These are phyloP conservation scores for Solanum bulbocastanum DNA, from an alignment of 257 asterid species.

Conservation along the genomic window DNA sequence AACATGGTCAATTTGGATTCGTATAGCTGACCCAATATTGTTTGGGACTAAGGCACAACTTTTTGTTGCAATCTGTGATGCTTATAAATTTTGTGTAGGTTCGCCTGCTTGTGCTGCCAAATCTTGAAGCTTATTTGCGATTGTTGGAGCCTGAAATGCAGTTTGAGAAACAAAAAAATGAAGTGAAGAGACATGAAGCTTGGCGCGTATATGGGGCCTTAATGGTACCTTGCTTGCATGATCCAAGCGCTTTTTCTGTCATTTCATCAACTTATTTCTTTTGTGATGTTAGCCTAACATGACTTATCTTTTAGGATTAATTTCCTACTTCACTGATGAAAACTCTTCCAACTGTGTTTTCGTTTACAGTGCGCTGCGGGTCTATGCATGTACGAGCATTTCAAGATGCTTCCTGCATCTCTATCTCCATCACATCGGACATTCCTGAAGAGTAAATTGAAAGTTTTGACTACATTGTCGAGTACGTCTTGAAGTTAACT, in stretches of 20 bases:
- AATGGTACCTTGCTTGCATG: conserved; percentile 36
- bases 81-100: conserved; percentile 36
- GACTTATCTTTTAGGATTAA: neutral
- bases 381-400: conserved; percentile 54
- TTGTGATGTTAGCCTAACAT: neutral
- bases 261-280: neutral
- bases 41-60: neutral
- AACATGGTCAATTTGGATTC: neutral
- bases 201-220: conserved; percentile 96
- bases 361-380: conserved; percentile 77
- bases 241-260: neutral
- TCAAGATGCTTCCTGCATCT: conserved; percentile 63
- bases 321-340: neutral
- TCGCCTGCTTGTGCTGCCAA: conserved; percentile 70
- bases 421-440: conserved; percentile 36
- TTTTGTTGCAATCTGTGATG: neutral
- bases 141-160: conserved; percentile 97
- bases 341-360: neutral
- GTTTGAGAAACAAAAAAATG: conserved; percentile 82
- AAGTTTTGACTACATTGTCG: conserved; percentile 31
- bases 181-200: conserved; percentile 90
- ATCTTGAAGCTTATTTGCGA: conserved; percentile 66
- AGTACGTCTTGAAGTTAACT: conserved; percentile 33
- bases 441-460: conserved; percentile 43
- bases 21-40: neutral